Base-by-base conservation (phyloP, 805 yeast species). In the Candida coleopterorum region DNA sequence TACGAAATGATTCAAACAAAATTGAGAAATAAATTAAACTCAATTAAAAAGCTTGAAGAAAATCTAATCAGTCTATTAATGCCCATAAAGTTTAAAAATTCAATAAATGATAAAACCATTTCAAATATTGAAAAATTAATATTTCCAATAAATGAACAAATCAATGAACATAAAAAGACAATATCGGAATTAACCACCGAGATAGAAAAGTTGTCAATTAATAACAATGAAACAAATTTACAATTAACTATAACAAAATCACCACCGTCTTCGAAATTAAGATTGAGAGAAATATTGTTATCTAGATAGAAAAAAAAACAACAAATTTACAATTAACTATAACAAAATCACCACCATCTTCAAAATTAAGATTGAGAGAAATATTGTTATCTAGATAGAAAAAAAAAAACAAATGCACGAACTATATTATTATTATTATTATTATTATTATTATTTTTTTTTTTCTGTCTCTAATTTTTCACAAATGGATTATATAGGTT, bases 401-500 rank as follows among this genome's bases (percentile, higher is more conserved):
- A 4, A 14, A 7, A 23, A 9, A 23, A 23, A 9, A n/a, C n/a
- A n/a, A n/a, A 32, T 32, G 15, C 20, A 29, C 26, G 23, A 17
- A 17, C n/a, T n/a, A n/a, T n/a, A n/a, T n/a, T n/a, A n/a, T n/a
- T n/a, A 24, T n/a, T 32, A 11, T 8, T 11, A 8, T 24, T 11
- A 7, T 28, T 29, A 29, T 29, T 29, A 24, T 29, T 22, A 12
- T 29, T 24, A 14, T 22, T 35, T 9, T 35, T 5, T 36, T 15
- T n/a, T 15, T 28, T 11, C 9, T 9, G 15, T 25, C 23, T 20
- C 11, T 24, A 6, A 11, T n/a, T 11, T 18, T 17, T n/a, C 28
- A 26, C 30, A 26, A 25, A 60, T 61, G 64, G 67, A 60, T 6
- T 45, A 44, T 34, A 48, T 67, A 26, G 71, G 67, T 4, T 44